phyloP scores from a whole-genome alignment of 2,329 filamentous ascomycete species.

The Eurotiales sp. region DNA sequence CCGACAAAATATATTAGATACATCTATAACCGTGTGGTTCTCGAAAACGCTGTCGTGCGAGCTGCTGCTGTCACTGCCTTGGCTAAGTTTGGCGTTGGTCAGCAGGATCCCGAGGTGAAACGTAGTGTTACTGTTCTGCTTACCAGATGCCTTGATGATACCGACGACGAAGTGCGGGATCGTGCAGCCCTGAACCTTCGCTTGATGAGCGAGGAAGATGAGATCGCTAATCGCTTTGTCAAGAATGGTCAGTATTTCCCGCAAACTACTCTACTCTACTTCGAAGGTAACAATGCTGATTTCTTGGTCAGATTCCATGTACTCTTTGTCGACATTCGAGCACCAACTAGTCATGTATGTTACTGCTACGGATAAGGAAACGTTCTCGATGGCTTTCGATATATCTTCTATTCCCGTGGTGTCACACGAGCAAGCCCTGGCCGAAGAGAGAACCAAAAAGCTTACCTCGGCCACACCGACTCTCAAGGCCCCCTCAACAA shows the following conservation, averaged over 20 bases:
- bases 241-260: conserved; percentile 67
- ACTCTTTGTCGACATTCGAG: conserved; percentile 89
- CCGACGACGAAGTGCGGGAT: conserved; percentile 95
- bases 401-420: conserved; percentile 87
- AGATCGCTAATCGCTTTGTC: conserved; percentile 80
- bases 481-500: conserved; percentile 84
- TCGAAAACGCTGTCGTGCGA: conserved; percentile 94
- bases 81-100: conserved; percentile 94
- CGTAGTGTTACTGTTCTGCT: conserved; percentile 89
- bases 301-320: conserved; percentile 72
- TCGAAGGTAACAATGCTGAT: conserved; percentile 19
- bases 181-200: conserved; percentile 88
- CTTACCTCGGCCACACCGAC: conserved; percentile 88
- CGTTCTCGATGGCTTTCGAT: conserved; percentile 83
- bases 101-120: conserved; percentile 96
- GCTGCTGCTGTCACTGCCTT: conserved; percentile 93
- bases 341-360: conserved; percentile 98
- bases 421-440: conserved; percentile 90
- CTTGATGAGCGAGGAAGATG: conserved; percentile 87
- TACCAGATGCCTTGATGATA: conserved; percentile 90
- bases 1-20: conserved; percentile 99
- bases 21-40: conserved; percentile 96
- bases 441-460: conserved; percentile 95
- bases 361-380: conserved; percentile 81
- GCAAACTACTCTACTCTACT: background rate